Percentiles rank a stretch among this genome's conserved stretches.
phyloP scores from a whole-genome alignment of 2,329 filamentous ascomycete genomes.

The Aspergillus fumigatus region DNA sequence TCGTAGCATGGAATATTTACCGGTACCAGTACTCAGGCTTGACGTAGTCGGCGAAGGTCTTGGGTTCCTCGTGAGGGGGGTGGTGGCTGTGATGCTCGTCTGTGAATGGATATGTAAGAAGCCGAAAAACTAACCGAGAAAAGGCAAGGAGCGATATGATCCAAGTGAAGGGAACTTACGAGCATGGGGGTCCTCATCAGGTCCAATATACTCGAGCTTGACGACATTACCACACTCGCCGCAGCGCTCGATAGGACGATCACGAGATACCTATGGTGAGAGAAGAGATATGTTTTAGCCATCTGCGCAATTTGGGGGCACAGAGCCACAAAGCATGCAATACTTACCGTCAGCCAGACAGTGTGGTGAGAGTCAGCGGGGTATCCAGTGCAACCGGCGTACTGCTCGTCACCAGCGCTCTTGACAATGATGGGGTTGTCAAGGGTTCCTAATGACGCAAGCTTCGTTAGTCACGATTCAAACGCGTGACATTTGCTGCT shows the following conservation, averaged over 20 bases:
- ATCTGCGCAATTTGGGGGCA: neutral
- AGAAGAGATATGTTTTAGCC: neutral
- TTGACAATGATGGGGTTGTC: constrained; percentile 86
- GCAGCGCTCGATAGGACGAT: constrained; percentile 91
- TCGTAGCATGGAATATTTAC: constrained; percentile 31
- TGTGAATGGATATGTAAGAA: constrained; percentile 11
- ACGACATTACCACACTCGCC: constrained; percentile 93
- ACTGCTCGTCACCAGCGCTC: constrained; percentile 93
- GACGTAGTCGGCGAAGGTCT: constrained; percentile 95
- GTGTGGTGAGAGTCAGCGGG: constrained; percentile 89
- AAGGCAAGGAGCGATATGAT: neutral
- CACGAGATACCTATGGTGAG: constrained; percentile 66
- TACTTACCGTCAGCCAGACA: constrained; percentile 79
- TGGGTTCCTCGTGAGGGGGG: constrained; percentile 70
- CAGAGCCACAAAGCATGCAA: constrained; percentile 14
- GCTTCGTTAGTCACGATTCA: constrained; percentile 1
- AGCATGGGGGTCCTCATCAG: constrained; percentile 66
- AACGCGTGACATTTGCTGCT: neutral
- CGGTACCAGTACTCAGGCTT: constrained; percentile 87
- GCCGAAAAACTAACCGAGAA: neutral
- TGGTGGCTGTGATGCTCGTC: constrained; percentile 40
- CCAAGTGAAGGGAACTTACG: constrained; percentile 31
- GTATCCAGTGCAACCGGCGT: constrained; percentile 89
- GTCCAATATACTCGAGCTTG: constrained; percentile 96
- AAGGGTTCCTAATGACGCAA: constrained; percentile 62